These are phyloP conservation scores for Irpex sp. DNA, from an alignment of 1,284 basidiomycete genomes.

Conservation along the genomic window DNA sequence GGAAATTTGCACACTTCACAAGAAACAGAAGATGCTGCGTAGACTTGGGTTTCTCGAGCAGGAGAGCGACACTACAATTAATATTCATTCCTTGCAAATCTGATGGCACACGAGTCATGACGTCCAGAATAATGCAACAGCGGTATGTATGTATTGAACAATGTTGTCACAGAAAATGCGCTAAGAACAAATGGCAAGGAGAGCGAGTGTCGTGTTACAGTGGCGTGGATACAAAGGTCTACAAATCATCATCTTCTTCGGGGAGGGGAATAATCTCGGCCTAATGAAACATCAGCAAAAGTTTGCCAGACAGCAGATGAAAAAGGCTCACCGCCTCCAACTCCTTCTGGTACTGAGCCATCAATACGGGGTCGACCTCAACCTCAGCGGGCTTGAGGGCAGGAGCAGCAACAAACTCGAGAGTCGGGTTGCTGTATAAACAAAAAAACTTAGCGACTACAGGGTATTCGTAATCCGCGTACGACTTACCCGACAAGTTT, in stretches of 20 bases:
- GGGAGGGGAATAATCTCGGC: conserved; percentile 75
- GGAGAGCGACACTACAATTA: background rate
- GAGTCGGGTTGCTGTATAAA: conserved; percentile 65
- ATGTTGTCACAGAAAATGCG: conserved; percentile 21
- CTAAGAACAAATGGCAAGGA: conserved; percentile 17
- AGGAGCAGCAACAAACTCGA: conserved; percentile 97
- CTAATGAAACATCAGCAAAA: conserved; percentile 30
- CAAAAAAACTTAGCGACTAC: background rate
- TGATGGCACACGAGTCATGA: background rate
- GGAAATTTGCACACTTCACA: background rate
- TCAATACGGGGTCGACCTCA: conserved; percentile 76
- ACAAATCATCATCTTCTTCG: conserved; percentile 72
- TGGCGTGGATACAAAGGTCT: conserved; percentile 11
- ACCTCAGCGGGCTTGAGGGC: conserved; percentile 97
- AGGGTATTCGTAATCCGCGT: background rate
- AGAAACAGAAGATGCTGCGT: background rate
- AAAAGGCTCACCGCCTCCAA: conserved; percentile 54
- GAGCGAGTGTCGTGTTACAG: conserved; percentile 2
- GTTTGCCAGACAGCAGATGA: background rate
- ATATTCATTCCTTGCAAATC: background rate
- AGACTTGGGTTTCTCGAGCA: too few species aligned
- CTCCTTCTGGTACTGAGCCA: conserved; percentile 84
- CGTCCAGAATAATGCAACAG: conserved; percentile 15
- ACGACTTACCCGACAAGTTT: conserved; percentile 91
- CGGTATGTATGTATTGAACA: conserved; percentile 18